Evolutionary conservation across 768 basidiomycete genomes (phyloP), one percentile per base, ranked within the genome.

Genomic region (Psilocybe subaeruginosa): DNA sequence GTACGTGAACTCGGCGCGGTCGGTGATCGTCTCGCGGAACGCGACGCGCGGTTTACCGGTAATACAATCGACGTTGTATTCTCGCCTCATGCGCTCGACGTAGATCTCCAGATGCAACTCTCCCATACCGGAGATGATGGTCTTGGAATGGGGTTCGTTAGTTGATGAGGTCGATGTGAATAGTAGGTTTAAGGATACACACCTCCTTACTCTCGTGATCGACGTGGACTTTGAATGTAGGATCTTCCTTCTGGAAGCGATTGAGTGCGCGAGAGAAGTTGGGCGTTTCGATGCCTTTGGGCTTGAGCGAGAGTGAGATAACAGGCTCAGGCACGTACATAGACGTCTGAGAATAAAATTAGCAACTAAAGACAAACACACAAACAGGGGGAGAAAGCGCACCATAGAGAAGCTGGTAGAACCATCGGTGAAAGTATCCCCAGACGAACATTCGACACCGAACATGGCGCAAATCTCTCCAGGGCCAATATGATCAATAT

Each of bases 401-500:
- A 95, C 96, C 97, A 99, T 99, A 0, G 97, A 93, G 77, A 86
- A 95, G 31, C 82, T 89, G 0, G 92, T 92, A 1, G 91, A 86
- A 8, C 97, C 83, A 72, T 99, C 97, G 0, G 93, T 97, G 75
- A 99, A 99, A 0, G 97, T 98, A 76, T 99, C 97, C 12, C 97
- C 97, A 14, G 94, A 92, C 0, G 96, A 94, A 71, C 97, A 99
- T 66, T 99, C 97, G 33, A 99, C 93, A 69, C 97, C 97, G 69
- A 99, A 99, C 75, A 97, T 97, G 52, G 97, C 97, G 72, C 97
- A 99, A 64, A 99, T 99, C 82, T 99, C 97, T 59, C 97, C 97
- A 30, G 97, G 95, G 0, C 95, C 95, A 67, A 99, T 91, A 8
- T 86, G 85, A 50, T 95, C 91, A 59, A 99, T 90, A 68, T 99